Evolutionary conservation across 768 basidiomycete genomes (phyloP).

Genomic region (Leccinum barrowsii): DNA sequence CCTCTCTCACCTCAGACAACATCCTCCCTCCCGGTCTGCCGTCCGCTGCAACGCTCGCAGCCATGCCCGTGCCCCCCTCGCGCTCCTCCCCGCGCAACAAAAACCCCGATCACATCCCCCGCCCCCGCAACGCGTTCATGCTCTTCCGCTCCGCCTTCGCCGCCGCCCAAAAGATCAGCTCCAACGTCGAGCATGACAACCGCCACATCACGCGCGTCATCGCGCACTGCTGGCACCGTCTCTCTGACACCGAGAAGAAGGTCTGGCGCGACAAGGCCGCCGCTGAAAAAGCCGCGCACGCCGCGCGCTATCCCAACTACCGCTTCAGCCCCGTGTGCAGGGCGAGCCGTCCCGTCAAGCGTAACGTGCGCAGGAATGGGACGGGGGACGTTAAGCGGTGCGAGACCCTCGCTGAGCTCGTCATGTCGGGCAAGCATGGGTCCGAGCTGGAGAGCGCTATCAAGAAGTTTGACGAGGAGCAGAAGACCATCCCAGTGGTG

Average conservation of each 20-base stretch:
- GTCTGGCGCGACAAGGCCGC: slow-evolving; percentile 51
- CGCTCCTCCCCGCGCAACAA: slow-evolving; percentile 29
- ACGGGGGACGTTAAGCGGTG: slow-evolving; percentile 46
- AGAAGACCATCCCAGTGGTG: background rate
- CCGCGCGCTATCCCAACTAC: slow-evolving; percentile 49
- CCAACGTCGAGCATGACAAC: slow-evolving; percentile 53
- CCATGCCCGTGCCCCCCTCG: slow-evolving; percentile 30
- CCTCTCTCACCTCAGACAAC: slow-evolving; percentile 12
- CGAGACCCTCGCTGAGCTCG: slow-evolving; percentile 45
- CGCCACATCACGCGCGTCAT: slow-evolving; percentile 56
- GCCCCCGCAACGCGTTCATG: slow-evolving; percentile 45
- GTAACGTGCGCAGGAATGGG: slow-evolving; percentile 52
- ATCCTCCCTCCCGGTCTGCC: slow-evolving; percentile 3
- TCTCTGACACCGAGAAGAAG: slow-evolving; percentile 48
- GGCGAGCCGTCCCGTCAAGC: slow-evolving; percentile 41
- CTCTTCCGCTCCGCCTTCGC: slow-evolving; percentile 62
- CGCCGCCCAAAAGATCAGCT: slow-evolving; percentile 44
- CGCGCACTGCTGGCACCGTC: slow-evolving; percentile 51
- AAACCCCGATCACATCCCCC: slow-evolving; percentile 40
- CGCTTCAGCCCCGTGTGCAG: slow-evolving; percentile 48
- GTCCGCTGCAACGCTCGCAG: slow-evolving; percentile 19
- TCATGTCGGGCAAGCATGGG: slow-evolving; percentile 50
- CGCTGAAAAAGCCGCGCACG: slow-evolving; percentile 49
- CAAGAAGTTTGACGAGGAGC: slow-evolving; percentile 28
- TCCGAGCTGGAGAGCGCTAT: slow-evolving; percentile 45